phyloP scores from a whole-genome alignment of 2,329 filamentous ascomycete species.

The Talaromyces verruculosus region DNA sequence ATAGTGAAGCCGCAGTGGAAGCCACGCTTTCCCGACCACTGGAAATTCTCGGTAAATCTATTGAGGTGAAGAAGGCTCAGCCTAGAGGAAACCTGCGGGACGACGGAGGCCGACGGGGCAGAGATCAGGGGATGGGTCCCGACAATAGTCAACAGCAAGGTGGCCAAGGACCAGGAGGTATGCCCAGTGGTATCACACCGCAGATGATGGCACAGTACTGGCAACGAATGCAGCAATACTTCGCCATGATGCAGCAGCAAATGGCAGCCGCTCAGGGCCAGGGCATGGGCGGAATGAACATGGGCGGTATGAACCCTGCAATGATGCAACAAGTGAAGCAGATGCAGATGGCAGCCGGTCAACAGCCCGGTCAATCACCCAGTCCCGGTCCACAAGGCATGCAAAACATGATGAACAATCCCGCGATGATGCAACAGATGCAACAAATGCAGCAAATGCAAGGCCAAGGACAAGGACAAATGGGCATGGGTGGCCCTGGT shows the following conservation, averaged over 20 bases:
- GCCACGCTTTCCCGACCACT: slow-evolving; percentile 80
- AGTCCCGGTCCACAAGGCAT: slow-evolving; percentile 56
- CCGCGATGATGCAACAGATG: slow-evolving; percentile 74
- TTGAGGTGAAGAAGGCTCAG: slow-evolving; percentile 98
- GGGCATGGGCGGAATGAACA: slow-evolving; percentile 52
- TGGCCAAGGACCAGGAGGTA: slow-evolving; percentile 43
- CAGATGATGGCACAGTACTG: slow-evolving; percentile 99
- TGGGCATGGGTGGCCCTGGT: slow-evolving; percentile 29
- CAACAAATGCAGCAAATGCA: slow-evolving; percentile 58
- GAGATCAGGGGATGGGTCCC: slow-evolving; percentile 40
- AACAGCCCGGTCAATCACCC: slow-evolving; percentile 37
- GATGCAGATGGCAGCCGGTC: slow-evolving; percentile 44
- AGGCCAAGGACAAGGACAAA: slow-evolving; percentile 40
- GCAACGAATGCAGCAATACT: slow-evolving; percentile 97
- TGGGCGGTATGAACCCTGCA: slow-evolving; percentile 66
- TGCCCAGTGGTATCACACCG: slow-evolving; percentile 73
- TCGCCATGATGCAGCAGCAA: slow-evolving; percentile 90
- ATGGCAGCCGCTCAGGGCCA: slow-evolving; percentile 61
- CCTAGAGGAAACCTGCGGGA: slow-evolving; percentile 91
- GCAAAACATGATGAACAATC: slow-evolving; percentile 60
- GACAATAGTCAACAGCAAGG: slow-evolving; percentile 48
- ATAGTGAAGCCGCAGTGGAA: slow-evolving; percentile 92
- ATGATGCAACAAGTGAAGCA: slow-evolving; percentile 77
- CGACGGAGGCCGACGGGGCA: slow-evolving; percentile 54
- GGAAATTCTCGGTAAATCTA: slow-evolving; percentile 91